phyloP scores from a whole-genome alignment of 257 asterid genomes.

The Plantago ovata region DNA sequence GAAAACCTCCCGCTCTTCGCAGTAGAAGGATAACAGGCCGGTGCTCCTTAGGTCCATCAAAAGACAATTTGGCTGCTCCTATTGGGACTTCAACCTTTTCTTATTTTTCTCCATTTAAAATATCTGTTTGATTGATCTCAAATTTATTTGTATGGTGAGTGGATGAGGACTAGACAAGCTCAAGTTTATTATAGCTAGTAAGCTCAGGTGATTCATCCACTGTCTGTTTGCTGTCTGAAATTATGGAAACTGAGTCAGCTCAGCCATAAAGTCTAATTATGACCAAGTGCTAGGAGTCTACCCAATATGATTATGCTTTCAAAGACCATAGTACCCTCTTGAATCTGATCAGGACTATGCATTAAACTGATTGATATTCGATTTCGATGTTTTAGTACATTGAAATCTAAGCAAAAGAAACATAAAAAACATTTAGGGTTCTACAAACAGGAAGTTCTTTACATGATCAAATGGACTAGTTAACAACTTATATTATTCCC shows the following conservation, averaged over 20 bases:
- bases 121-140: no score
- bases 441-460: no score
- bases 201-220: constrained; percentile 3
- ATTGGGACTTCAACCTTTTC: no score
- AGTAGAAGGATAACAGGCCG: constrained; percentile 1
- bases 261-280: constrained; percentile 8
- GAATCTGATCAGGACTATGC: no score
- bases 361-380: no score
- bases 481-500: no score
- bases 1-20: neutral
- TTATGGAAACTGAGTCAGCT: constrained; percentile 15
- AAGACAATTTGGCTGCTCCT: no score
- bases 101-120: no score
- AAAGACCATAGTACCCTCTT: neutral
- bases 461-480: no score
- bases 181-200: neutral
- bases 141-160: neutral
- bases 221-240: constrained; percentile 6
- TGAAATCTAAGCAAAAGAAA: no score
- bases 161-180: constrained; percentile 12
- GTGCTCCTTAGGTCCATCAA: neutral
- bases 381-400: no score
- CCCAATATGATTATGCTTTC: neutral
- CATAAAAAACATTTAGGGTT: no score
- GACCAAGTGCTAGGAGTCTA: neutral